These are phyloP conservation scores for Prunus fruticosa DNA, from an alignment of 306 rosid species.

Conservation along the genomic window DNA sequence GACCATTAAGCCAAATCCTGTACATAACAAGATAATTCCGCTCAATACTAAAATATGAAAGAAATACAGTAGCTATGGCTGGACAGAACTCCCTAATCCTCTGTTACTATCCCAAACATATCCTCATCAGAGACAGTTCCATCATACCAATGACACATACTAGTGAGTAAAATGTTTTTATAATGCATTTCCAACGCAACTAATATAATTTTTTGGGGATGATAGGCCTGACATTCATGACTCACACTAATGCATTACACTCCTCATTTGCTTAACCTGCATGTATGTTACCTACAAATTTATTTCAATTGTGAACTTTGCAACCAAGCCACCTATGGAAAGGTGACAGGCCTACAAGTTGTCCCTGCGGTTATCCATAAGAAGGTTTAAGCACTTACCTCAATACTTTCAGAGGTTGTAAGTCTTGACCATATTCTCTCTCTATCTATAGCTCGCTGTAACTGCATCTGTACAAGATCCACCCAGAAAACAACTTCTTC, in stretches of 20 bases:
- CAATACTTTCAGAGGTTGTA: conserved; percentile 96
- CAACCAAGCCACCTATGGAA: conserved; percentile 9
- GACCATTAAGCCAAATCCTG: neutral
- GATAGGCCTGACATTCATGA: neutral
- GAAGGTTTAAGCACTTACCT: conserved; percentile 52
- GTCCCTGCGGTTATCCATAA: conserved; percentile 19
- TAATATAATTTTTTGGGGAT: neutral
- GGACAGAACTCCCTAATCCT: neutral
- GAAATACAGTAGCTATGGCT: neutral
- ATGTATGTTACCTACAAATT: neutral
- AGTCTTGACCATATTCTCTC: conserved; percentile 96
- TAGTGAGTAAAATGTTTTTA: neutral
- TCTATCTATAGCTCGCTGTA: conserved; percentile 85
- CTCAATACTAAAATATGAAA: neutral
- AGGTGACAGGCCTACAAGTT: neutral
- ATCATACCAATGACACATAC: neutral
- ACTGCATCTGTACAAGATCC: conserved; percentile 74
- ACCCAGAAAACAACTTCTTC: conserved; percentile 97
- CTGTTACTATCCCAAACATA: neutral
- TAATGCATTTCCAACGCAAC: neutral
- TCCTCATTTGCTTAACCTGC: neutral
- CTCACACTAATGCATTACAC: neutral
- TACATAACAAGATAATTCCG: neutral
- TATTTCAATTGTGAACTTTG: conserved; percentile 5
- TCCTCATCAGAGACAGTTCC: neutral